These are phyloP conservation scores for Saccharomycopsis synnaedendra DNA, from an alignment of 805 yeast species.

Conservation along the genomic window DNA sequence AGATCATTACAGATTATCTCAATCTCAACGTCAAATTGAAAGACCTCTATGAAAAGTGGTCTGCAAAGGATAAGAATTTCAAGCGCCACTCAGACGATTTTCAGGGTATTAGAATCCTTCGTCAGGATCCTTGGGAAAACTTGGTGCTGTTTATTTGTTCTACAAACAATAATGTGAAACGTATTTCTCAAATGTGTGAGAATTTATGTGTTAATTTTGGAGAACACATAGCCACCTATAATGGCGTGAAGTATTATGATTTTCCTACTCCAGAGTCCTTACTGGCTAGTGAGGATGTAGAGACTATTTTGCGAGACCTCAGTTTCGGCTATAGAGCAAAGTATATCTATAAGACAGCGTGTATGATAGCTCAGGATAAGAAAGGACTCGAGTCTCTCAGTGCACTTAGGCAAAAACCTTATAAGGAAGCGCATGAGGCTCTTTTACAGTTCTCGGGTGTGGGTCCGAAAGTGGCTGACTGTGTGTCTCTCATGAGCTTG, in stretches of 20 bases:
- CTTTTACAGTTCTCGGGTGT: slow-evolving; percentile 71
- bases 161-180: slow-evolving; percentile 87
- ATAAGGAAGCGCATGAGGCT: slow-evolving; percentile 43
- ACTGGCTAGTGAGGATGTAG: slow-evolving; percentile 27
- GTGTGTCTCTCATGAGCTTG: slow-evolving; percentile 85
- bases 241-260: slow-evolving; percentile 47
- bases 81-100: slow-evolving; percentile 27
- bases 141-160: slow-evolving; percentile 85
- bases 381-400: slow-evolving; percentile 25
- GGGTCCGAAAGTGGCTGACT: slow-evolving; percentile 97
- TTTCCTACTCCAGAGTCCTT: slow-evolving; percentile 64
- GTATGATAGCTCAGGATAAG: slow-evolving; percentile 26
- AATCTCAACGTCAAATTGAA: slow-evolving; percentile 46
- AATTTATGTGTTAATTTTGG: slow-evolving; percentile 66
- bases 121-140: slow-evolving; percentile 98
- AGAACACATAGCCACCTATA: slow-evolving; percentile 36
- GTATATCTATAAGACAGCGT: slow-evolving; percentile 72
- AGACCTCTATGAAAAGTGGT: slow-evolving; percentile 53
- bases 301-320: slow-evolving; percentile 30
- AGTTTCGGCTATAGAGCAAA: slow-evolving; percentile 89
- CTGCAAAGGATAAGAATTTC: slow-evolving; percentile 39
- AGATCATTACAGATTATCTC: slow-evolving; percentile 56
- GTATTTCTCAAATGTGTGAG: slow-evolving; percentile 90
- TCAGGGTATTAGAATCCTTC: slow-evolving; percentile 69
- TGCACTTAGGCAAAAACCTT: slow-evolving; percentile 33